phyloP scores from a whole-genome alignment of 2,329 filamentous ascomycete species.

The Cercospora sesami region DNA sequence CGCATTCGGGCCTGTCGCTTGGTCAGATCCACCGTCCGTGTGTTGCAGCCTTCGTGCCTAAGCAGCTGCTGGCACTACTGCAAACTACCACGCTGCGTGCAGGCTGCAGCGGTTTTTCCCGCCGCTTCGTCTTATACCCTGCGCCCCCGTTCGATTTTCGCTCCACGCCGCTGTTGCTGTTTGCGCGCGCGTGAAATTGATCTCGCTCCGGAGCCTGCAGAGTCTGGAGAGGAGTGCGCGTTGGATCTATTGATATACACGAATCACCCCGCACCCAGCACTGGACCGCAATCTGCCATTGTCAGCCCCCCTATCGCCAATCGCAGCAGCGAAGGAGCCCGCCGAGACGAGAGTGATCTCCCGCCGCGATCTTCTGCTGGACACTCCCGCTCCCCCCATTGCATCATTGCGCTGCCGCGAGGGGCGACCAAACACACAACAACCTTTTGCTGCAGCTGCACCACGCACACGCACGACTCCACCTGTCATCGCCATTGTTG shows the following conservation, averaged over 20 bases:
- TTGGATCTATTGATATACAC: constrained; percentile 9
- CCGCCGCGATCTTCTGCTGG: constrained; percentile 13
- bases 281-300: not conserved
- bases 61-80: constrained; percentile 11
- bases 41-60: constrained; percentile 11
- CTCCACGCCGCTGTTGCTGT: constrained; percentile 9
- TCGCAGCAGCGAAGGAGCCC: not conserved
- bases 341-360: constrained; percentile 16
- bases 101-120: constrained; percentile 8
- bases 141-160: not conserved
- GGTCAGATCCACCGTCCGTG: not conserved
- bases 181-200: not conserved
- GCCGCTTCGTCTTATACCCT: constrained; percentile 3
- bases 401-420: constrained; percentile 11
- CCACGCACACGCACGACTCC: not conserved
- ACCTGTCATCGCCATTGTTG: constrained; percentile 7
- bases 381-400: constrained; percentile 1
- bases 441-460: not conserved
- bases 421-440: constrained; percentile 9
- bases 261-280: constrained; percentile 1
- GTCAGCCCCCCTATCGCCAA: not conserved
- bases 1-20: not conserved
- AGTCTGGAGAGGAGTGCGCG: not conserved
- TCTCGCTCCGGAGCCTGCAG: constrained; percentile 5
- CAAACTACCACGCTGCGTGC: constrained; percentile 5